Base-by-base conservation (phyloP, 768 basidiomycete genomes). In the Tulasnella calospora region DNA sequence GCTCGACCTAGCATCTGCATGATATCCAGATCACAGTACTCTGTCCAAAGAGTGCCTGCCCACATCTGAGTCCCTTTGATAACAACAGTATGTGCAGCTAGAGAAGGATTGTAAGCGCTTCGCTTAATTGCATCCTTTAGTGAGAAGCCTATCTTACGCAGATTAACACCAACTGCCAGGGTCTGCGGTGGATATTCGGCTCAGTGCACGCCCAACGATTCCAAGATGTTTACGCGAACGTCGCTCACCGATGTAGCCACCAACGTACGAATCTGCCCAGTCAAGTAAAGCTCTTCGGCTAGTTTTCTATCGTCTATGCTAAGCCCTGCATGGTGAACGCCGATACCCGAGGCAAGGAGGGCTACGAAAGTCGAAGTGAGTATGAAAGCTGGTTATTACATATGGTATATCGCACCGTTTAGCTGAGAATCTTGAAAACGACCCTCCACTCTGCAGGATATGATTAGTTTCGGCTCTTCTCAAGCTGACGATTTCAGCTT, bases 1-100 rank as follows among this genome's bases (percentile, higher is more conserved):
- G 96, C 96, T 71, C 98, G 90, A 9, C 97, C 98, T 78, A 98
- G 89, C 97, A 98, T 98, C 84, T 98, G 96, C 88, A 94, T 90
- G 38, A 98, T 88, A 81, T 98, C 98, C 7, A 98, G 87, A 83
- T 98, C 96, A 0, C 92, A 92, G 83, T 98, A 98, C 81, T 98
- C 96, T 44, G 88, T 86, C 71, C 89, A 89, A 21, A 86, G 86
- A 69, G 88, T 89, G 73, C 92, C 92, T 80, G 91, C 89, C 83
- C 91, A 99, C 4, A 89, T 86, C 81, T 90, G 91, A 33, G 97
- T 96, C 3, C 96, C 97, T 81, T 94, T 95, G 81, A 99, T 92
- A 79, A 98, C 89, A 72, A 97, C 97, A 80, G 93, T 93, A 82
- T 97, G 94, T 0, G 96, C 96, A 71, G 97, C 94, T 95, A 80